A percentile compares a stretch with the other conserved stretches of the same genome.
These are phyloP conservation scores for Bombardia bombarda DNA, from an alignment of 495 filamentous ascomycete species.

Conservation along the genomic window DNA sequence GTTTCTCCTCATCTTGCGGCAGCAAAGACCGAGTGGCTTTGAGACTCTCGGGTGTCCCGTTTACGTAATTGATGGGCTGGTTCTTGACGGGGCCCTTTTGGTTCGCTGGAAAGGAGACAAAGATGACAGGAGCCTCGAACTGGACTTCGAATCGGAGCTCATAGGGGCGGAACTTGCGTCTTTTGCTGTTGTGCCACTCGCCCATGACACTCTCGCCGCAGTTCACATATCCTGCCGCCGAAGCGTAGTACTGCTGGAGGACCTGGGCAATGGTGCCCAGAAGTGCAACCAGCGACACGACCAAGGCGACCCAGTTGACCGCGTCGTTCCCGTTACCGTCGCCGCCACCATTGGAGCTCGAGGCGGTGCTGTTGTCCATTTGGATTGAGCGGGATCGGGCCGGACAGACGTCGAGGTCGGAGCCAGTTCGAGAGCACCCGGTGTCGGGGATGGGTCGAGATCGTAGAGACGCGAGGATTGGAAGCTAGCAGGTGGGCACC, in stretches of 20 bases:
- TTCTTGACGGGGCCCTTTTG: conserved; percentile 26
- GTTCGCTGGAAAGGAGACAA: conserved; percentile 36
- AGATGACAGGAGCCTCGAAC: conserved; percentile 42
- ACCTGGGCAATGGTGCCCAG: conserved; percentile 31
- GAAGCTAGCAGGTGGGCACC: too few relatives aligned
- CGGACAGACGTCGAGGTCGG: too few relatives aligned
- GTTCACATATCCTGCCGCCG: conserved; percentile 31
- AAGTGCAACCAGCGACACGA: conserved; percentile 30
- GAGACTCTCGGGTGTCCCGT: conserved; percentile 30
- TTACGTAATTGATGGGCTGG: conserved; percentile 28
- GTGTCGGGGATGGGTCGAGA: too few relatives aligned
- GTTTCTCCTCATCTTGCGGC: conserved; percentile 11
- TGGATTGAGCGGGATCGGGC: too few relatives aligned
- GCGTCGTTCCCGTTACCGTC: conserved; percentile 4
- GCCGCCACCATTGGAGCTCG: not conserved
- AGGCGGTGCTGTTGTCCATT: conserved; percentile 2
- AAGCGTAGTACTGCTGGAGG: conserved; percentile 36
- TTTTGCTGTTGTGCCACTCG: conserved; percentile 32
- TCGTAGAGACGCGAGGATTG: too few relatives aligned
- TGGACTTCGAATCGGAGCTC: conserved; percentile 44
- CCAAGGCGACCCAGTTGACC: conserved; percentile 22
- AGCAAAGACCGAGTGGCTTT: conserved; percentile 21
- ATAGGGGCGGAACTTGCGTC: conserved; percentile 26
- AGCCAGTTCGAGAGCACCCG: too few relatives aligned
- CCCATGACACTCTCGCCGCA: conserved; percentile 38